These are phyloP conservation scores for Ligustrum vulgare DNA, from an alignment of 257 asterid genomes.

Conservation along the genomic window DNA sequence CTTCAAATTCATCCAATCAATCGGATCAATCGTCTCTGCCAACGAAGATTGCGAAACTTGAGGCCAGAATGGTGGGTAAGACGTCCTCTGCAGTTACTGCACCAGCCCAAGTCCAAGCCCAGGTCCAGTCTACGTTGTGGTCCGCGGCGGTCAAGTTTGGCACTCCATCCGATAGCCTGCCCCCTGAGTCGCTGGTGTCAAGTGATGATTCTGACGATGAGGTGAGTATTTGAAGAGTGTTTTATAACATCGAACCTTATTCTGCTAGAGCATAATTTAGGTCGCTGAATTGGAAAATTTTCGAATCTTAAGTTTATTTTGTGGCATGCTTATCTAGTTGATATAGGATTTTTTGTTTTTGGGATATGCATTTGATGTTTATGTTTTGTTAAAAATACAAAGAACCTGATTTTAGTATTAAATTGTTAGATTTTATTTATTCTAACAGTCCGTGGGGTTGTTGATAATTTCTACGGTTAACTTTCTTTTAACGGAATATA, in stretches of 20 bases:
- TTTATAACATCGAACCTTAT: background rate
- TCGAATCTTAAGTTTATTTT: constrained; percentile 1
- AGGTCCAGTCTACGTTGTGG: constrained; percentile 55
- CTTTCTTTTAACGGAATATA: background rate
- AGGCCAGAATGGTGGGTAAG: constrained; percentile 90
- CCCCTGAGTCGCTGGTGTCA: constrained; percentile 46
- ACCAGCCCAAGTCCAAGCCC: constrained; percentile 39
- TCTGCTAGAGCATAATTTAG: constrained; percentile 6
- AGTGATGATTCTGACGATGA: constrained; percentile 79
- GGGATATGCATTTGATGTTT: constrained; percentile 14
- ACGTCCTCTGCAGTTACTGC: constrained; percentile 49
- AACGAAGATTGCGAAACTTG: constrained; percentile 81
- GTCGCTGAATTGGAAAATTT: background rate
- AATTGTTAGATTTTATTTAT: background rate
- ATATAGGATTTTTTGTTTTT: background rate
- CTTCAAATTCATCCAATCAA: constrained; percentile 91
- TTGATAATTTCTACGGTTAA: background rate
- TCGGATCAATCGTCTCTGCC: constrained; percentile 70
- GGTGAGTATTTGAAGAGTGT: constrained; percentile 49
- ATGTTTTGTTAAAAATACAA: constrained; percentile 5
- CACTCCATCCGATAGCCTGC: constrained; percentile 37
- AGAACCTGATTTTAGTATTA: background rate
- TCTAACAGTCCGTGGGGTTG: background rate
- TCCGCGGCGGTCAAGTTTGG: constrained; percentile 47
- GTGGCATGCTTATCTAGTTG: constrained; percentile 23